These are phyloP conservation scores for Stephania cephalantha DNA, from an alignment of 164 flowering plant species.

Conservation along the genomic window DNA sequence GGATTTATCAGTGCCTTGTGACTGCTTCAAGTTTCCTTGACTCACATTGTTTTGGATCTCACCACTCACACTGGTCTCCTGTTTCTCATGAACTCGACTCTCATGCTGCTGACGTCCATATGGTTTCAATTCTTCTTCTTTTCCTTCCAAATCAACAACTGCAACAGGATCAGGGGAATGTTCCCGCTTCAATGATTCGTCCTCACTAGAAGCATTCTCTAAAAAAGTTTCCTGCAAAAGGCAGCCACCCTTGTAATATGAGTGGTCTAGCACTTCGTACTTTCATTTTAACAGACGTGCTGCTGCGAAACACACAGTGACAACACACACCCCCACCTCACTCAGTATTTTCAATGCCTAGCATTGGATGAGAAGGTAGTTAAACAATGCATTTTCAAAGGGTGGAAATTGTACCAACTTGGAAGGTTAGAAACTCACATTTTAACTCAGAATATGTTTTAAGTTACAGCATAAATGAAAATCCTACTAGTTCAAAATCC, in stretches of 20 bases:
- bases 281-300: background rate
- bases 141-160: slow-evolving; percentile 47
- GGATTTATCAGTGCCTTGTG: slow-evolving; percentile 25
- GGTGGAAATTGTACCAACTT: too few species aligned
- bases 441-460: too few species aligned
- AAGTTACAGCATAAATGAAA: too few species aligned
- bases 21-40: slow-evolving; percentile 21
- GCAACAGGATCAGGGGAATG: slow-evolving; percentile 43
- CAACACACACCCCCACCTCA: too few species aligned
- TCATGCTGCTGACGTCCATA: slow-evolving; percentile 22
- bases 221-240: slow-evolving; percentile 40
- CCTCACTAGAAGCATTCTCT: slow-evolving; percentile 53
- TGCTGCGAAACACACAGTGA: too few species aligned
- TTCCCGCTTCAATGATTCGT: slow-evolving; percentile 55
- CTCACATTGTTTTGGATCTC: slow-evolving; percentile 11
- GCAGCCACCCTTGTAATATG: background rate
- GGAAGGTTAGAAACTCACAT: too few species aligned
- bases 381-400: too few species aligned
- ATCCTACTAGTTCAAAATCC: too few species aligned
- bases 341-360: too few species aligned
- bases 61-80: slow-evolving; percentile 24
- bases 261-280: background rate
- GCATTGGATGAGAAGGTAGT: too few species aligned
- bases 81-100: slow-evolving; percentile 23
- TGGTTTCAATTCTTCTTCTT: slow-evolving; percentile 30